Evolutionary conservation across 345 rosid genomes (phyloP).

Genomic region (Odontarrhena argentea): DNA sequence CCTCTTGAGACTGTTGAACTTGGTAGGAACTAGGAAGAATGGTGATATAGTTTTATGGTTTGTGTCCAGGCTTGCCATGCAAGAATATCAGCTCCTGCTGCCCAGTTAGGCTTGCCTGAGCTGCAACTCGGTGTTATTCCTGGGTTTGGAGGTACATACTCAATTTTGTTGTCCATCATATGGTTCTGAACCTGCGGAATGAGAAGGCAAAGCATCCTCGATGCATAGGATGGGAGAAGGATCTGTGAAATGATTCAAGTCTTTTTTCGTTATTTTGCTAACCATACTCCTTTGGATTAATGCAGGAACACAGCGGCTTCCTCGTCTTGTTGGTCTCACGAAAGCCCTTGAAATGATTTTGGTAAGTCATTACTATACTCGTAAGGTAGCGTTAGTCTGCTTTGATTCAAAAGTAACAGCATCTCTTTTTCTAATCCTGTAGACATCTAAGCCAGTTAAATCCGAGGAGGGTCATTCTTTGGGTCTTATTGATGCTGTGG

Average conservation of each 20-base stretch:
- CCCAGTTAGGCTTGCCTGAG: constrained; percentile 89
- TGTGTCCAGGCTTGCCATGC: constrained; percentile 80
- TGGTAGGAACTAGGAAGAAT: constrained; percentile 9
- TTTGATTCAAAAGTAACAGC: constrained; percentile 10
- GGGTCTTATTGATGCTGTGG: constrained; percentile 85
- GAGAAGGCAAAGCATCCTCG: neutral
- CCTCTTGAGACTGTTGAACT: constrained; percentile 21
- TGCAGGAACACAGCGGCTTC: constrained; percentile 96
- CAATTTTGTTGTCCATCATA: constrained; percentile 3
- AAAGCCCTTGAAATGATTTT: constrained; percentile 97
- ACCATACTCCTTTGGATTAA: constrained; percentile 41
- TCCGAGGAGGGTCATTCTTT: constrained; percentile 69
- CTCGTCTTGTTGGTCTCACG: constrained; percentile 95
- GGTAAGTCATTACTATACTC: constrained; percentile 51
- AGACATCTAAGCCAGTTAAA: constrained; percentile 85
- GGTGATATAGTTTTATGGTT: constrained; percentile 25
- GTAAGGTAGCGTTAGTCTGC: constrained; percentile 25
- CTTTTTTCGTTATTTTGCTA: neutral
- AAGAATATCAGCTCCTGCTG: constrained; percentile 73
- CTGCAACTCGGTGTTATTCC: constrained; percentile 93
- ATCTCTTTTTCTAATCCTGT: constrained; percentile 15
- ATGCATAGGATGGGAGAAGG: constrained; percentile 7
- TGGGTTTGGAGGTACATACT: constrained; percentile 88
- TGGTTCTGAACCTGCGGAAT: neutral
- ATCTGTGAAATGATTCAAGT: constrained; percentile 20